These are phyloP conservation scores for Diaporthe eres DNA, from an alignment of 2,329 filamentous ascomycete species.

Conservation along the genomic window DNA sequence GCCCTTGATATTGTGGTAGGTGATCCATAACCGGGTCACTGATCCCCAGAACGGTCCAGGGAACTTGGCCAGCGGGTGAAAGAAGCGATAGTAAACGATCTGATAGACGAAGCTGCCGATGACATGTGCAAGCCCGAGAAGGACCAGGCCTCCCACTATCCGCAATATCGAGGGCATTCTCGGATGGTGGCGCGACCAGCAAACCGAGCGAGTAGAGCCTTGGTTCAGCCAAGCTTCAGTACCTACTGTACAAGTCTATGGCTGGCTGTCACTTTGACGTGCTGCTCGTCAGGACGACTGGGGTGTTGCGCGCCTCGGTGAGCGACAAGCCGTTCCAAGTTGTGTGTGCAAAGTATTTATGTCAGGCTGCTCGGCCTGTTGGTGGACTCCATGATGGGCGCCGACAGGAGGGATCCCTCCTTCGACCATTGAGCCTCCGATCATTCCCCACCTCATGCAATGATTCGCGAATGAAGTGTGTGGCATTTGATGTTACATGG, in stretches of 20 bases:
- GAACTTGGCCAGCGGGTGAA: conserved; percentile 66
- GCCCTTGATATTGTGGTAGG: conserved; percentile 63
- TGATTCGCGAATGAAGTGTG: neutral
- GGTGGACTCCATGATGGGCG: neutral
- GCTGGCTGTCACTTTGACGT: neutral
- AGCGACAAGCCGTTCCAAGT: neutral
- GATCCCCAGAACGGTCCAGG: conserved; percentile 67
- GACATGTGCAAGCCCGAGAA: conserved; percentile 6
- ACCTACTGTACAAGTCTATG: neutral
- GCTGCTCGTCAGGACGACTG: neutral
- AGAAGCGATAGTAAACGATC: conserved; percentile 64
- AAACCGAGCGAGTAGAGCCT: neutral
- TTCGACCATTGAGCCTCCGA: neutral
- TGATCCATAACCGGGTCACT: conserved; percentile 66
- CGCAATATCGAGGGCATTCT: conserved; percentile 25
- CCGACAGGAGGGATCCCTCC: conserved; percentile 5
- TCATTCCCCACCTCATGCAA: neutral
- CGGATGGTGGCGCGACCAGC: neutral
- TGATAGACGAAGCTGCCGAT: conserved; percentile 56
- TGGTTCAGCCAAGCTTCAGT: neutral
- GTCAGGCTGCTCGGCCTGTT: neutral
- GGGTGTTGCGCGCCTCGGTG: neutral
- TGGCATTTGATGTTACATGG: conserved; percentile 26
- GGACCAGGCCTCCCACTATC: conserved; percentile 19
- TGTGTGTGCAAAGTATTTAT: conserved; percentile 13